Evolutionary conservation across 164 flowering plant genomes (phyloP).

Genomic region (Vitis rupestris): DNA sequence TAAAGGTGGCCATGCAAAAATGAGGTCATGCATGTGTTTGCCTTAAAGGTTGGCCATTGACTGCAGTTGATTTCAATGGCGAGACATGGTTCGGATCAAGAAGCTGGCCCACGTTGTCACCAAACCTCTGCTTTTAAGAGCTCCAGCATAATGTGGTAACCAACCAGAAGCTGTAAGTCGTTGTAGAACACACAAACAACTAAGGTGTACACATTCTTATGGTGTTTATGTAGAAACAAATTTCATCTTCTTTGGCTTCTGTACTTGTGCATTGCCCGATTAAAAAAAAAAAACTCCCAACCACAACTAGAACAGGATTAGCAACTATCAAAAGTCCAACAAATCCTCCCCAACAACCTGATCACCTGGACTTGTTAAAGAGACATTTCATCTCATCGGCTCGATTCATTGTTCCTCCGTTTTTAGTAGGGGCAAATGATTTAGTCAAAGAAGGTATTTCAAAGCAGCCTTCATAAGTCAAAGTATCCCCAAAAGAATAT

Average conservation of each 20-base stretch:
- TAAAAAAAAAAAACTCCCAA: slow-evolving; percentile 24
- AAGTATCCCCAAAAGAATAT: slow-evolving; percentile 47
- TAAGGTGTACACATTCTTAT: no score
- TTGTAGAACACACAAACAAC: no score
- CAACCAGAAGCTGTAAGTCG: no score
- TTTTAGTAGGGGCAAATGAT: slow-evolving; percentile 38
- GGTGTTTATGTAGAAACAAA: slow-evolving; percentile 3
- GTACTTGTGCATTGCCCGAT: slow-evolving; percentile 18
- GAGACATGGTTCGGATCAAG: no score
- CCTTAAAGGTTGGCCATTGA: no score
- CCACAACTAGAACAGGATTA: slow-evolving; percentile 42
- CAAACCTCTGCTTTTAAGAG: no score
- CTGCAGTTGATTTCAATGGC: no score
- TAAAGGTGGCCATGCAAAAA: no score
- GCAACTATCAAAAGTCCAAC: slow-evolving; percentile 49
- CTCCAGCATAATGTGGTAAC: no score
- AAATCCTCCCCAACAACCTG: slow-evolving; percentile 44
- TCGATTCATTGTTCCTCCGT: slow-evolving; percentile 39
- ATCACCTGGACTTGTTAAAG: slow-evolving; percentile 47
- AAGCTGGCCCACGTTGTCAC: no score
- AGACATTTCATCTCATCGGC: slow-evolving; percentile 45
- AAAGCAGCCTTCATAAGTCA: slow-evolving; percentile 58
- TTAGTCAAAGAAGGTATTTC: slow-evolving; percentile 49
- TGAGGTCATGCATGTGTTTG: no score
- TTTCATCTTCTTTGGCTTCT: slow-evolving; percentile 23